phyloP scores from a whole-genome alignment of 345 rosid species.

The Hevea brasiliensis region DNA sequence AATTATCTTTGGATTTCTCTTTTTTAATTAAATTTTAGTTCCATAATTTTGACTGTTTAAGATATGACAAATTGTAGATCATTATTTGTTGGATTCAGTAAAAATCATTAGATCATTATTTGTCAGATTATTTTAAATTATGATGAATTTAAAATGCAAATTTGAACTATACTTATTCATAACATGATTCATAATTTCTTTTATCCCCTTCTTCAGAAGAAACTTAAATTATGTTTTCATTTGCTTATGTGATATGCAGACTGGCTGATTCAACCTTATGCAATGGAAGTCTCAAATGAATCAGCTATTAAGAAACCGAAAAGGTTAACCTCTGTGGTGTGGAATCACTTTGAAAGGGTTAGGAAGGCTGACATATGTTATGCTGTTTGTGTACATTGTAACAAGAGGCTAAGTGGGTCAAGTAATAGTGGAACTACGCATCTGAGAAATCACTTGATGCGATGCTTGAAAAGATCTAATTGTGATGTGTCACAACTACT shows the following conservation, averaged over 20 bases:
- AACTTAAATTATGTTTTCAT: not conserved
- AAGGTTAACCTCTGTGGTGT: conserved; percentile 85
- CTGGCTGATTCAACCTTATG: conserved; percentile 29
- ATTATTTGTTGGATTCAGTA: no score
- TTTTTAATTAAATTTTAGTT: no score
- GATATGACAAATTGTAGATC: no score
- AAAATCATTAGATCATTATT: not conserved
- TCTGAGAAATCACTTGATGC: conserved; percentile 85
- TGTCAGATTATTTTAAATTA: not conserved
- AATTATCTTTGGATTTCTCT: no score
- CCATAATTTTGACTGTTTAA: no score
- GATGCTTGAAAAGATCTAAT: conserved; percentile 84
- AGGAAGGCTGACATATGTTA: conserved; percentile 83
- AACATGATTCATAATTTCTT: no score
- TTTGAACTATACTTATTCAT: no score
- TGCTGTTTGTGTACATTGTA: conserved; percentile 85
- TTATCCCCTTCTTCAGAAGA: no score
- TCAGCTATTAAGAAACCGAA: conserved; percentile 65
- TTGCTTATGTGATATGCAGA: conserved; percentile 32
- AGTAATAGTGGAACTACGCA: conserved; percentile 98
- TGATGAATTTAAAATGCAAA: no score
- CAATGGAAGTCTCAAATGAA: conserved; percentile 77
- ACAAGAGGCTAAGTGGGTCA: conserved; percentile 91
- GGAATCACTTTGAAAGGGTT: conserved; percentile 93
- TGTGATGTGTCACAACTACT: conserved; percentile 86